Percentiles rank a stretch among this genome's conserved stretches.
Evolutionary conservation across 2,329 filamentous ascomycete species (phyloP).

Genomic region (Apiospora phragmitis): DNA sequence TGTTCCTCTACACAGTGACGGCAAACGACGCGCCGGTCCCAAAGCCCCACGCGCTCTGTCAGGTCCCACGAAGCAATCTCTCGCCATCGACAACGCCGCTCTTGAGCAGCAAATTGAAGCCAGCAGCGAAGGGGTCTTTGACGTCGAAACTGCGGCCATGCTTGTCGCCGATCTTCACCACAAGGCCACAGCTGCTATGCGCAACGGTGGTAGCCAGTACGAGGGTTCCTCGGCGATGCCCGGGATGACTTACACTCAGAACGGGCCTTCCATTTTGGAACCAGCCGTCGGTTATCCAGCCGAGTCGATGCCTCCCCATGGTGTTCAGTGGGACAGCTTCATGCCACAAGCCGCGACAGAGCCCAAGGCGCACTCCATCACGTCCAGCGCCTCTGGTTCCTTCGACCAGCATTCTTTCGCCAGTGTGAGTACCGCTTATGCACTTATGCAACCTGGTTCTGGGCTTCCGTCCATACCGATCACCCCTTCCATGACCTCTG

Average conservation of each 20-base stretch:
- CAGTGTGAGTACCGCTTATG: slow-evolving; percentile 47
- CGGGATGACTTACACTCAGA: slow-evolving; percentile 63
- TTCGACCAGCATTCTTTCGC: slow-evolving; percentile 69
- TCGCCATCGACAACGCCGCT: slow-evolving; percentile 80
- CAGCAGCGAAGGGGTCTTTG: slow-evolving; percentile 86
- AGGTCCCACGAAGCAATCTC: slow-evolving; percentile 72
- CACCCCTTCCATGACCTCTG: slow-evolving; percentile 49
- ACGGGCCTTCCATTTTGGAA: slow-evolving; percentile 72
- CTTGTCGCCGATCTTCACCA: slow-evolving; percentile 97
- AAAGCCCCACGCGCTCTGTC: slow-evolving; percentile 62
- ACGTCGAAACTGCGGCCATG: slow-evolving; percentile 97
- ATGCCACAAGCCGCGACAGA: slow-evolving; percentile 70
- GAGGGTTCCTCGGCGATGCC: slow-evolving; percentile 60
- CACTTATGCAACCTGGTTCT: slow-evolving; percentile 60
- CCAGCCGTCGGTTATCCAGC: slow-evolving; percentile 74
- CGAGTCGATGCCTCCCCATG: slow-evolving; percentile 76
- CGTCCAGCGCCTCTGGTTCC: slow-evolving; percentile 63
- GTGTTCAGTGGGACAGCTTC: slow-evolving; percentile 87
- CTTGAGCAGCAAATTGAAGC: slow-evolving; percentile 94
- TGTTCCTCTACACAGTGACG: slow-evolving; percentile 88
- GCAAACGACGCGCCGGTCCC: slow-evolving; percentile 76
- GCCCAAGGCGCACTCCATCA: slow-evolving; percentile 73
- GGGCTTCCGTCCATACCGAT: slow-evolving; percentile 47
- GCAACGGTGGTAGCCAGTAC: slow-evolving; percentile 55
- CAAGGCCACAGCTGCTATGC: slow-evolving; percentile 78